A percentile compares a stretch with the other conserved stretches of the same genome.
Conservation (phyloP, 2,329 filamentous ascomycete genomes). For the Trichophyton mentagrophytes region DNA sequence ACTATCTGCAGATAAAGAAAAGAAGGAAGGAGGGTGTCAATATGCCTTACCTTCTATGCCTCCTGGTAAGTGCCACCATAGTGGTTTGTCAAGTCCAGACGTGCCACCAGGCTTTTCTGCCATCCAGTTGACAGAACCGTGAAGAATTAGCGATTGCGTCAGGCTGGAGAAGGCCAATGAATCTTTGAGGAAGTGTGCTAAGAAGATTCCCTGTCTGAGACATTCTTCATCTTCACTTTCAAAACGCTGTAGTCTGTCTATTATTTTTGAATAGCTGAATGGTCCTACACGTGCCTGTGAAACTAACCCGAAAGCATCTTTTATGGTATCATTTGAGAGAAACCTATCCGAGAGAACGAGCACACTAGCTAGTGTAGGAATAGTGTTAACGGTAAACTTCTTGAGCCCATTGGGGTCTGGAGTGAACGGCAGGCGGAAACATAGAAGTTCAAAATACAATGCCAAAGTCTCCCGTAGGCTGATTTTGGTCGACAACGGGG, state of each 20-base stretch:
- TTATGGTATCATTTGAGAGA: neutral
- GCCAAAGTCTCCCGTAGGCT: conserved; percentile 5
- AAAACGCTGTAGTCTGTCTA: conserved; percentile 16
- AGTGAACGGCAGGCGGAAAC: neutral
- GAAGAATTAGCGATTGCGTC: conserved; percentile 25
- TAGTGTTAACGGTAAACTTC: conserved; percentile 6
- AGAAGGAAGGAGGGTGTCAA: neutral
- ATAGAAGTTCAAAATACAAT: conserved; percentile 10
- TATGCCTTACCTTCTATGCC: conserved; percentile 29
- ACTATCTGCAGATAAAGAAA: neutral
- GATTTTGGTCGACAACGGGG: conserved; percentile 19
- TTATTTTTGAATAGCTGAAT: neutral
- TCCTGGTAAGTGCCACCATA: conserved; percentile 27
- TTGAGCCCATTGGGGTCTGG: neutral
- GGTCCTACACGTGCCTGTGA: neutral
- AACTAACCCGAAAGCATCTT: neutral
- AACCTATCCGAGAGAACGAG: conserved; percentile 11
- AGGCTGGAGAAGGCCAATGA: conserved; percentile 18
- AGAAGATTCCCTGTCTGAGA: conserved; percentile 28
- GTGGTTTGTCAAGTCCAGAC: conserved; percentile 14
- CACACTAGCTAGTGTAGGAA: conserved; percentile 11
- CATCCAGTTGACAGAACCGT: conserved; percentile 27
- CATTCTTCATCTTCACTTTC: conserved; percentile 27
- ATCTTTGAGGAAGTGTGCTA: conserved; percentile 24
- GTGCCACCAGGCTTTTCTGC: conserved; percentile 18